These are phyloP conservation scores for Chaetomium globosum DNA, from an alignment of 2,329 filamentous ascomycete genomes.

Conservation along the genomic window DNA sequence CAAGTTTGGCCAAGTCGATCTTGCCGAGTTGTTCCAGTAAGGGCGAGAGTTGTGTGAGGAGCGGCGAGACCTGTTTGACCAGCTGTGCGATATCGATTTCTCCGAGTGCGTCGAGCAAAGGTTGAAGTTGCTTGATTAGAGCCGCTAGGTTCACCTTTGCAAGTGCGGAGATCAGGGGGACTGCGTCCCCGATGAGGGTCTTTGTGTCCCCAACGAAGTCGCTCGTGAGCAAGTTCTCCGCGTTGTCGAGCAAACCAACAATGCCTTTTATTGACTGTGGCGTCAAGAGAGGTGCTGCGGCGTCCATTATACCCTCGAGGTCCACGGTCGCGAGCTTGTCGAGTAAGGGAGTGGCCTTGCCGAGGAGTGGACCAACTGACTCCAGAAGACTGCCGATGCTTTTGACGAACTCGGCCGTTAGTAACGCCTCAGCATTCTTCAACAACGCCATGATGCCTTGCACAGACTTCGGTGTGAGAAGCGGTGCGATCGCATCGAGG, in stretches of 20 bases:
- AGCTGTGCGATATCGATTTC: slow-evolving; percentile 18
- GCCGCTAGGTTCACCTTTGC: slow-evolving; percentile 5
- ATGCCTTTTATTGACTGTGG: slow-evolving; percentile 40
- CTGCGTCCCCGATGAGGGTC: slow-evolving; percentile 7
- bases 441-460: slow-evolving; percentile 40
- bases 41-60: slow-evolving; percentile 19
- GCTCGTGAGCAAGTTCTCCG: slow-evolving; percentile 34
- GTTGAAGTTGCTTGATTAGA: slow-evolving; percentile 18
- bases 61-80: slow-evolving; percentile 14
- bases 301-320: slow-evolving; percentile 5
- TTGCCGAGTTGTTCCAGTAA: slow-evolving; percentile 19
- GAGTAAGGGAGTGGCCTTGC: slow-evolving; percentile 15
- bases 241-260: slow-evolving; percentile 39
- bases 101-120: slow-evolving; percentile 20
- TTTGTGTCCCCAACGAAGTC: slow-evolving; percentile 14
- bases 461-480: slow-evolving; percentile 42
- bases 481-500: slow-evolving; percentile 39
- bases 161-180: slow-evolving; percentile 12
- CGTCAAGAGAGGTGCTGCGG: slow-evolving; percentile 43
- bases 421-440: slow-evolving; percentile 38
- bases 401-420: slow-evolving; percentile 46
- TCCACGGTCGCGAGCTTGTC: slow-evolving; percentile 13
- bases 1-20: slow-evolving; percentile 24
- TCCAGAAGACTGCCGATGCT: slow-evolving; percentile 3
- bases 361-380: slow-evolving; percentile 15